Evolutionary conservation across 768 basidiomycete genomes (phyloP).

Genomic region (Xerocomellus dryophilus): DNA sequence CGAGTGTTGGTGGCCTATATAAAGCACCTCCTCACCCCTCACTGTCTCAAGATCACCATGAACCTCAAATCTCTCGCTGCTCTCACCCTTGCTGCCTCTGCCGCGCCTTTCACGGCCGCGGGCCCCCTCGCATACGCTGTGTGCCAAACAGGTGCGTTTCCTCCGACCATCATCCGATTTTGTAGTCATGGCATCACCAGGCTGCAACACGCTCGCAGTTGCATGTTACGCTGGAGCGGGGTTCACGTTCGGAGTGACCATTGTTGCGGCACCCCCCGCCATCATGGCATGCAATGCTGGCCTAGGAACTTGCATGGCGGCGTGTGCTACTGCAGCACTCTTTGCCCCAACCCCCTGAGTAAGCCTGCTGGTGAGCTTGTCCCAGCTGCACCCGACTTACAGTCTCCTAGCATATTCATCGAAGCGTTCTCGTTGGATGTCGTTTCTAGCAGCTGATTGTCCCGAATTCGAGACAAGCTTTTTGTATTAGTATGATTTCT

Average conservation of each 20-base stretch:
- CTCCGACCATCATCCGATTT: not conserved
- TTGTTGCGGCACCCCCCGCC: slow-evolving; percentile 19
- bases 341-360: slow-evolving; percentile 24
- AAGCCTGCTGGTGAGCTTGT: not conserved
- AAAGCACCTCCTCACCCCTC: not conserved
- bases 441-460: not conserved
- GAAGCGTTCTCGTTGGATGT: not conserved
- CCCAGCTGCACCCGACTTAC: not conserved
- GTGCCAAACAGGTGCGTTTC: slow-evolving; percentile 25
- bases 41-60: slow-evolving; percentile 14
- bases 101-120: slow-evolving; percentile 9
- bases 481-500: not conserved
- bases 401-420: not conserved
- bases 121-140: slow-evolving; percentile 19
- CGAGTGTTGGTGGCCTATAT: not conserved
- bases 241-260: slow-evolving; percentile 22
- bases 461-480: not conserved
- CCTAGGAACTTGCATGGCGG: slow-evolving; percentile 25
- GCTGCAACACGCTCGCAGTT: slow-evolving; percentile 23
- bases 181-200: slow-evolving; percentile 5
- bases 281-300: slow-evolving; percentile 22
- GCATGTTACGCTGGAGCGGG: slow-evolving; percentile 26
- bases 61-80: slow-evolving; percentile 23
- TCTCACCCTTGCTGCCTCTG: slow-evolving; percentile 17
- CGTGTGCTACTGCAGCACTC: slow-evolving; percentile 21